phyloP scores from a whole-genome alignment of 1,284 basidiomycete genomes.

The Sporisorium graminicola region DNA sequence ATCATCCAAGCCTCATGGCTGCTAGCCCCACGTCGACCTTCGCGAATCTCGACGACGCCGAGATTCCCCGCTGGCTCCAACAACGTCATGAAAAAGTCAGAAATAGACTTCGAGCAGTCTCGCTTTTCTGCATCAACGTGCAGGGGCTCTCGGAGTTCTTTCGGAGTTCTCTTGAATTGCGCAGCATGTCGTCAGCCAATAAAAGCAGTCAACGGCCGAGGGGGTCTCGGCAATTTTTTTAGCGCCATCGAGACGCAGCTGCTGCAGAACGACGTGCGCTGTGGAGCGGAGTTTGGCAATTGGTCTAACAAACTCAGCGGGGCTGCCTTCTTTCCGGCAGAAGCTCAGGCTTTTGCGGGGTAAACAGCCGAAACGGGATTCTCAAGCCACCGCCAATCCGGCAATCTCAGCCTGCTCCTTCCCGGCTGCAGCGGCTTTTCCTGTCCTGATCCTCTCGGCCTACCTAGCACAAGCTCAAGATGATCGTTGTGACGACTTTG shows the following conservation, averaged over 20 bases:
- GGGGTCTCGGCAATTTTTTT: conserved; percentile 2
- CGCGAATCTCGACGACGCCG: neutral
- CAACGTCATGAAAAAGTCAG: too few species aligned
- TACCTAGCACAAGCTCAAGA: too few species aligned
- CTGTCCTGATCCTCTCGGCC: too few species aligned
- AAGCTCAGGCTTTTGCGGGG: neutral
- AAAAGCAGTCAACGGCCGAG: neutral
- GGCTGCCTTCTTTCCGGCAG: neutral
- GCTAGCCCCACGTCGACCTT: neutral
- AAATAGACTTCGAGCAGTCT: neutral
- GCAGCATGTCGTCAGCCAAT: neutral
- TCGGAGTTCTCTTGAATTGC: neutral
- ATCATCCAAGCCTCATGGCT: neutral
- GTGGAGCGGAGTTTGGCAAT: too few species aligned
- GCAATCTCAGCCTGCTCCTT: too few species aligned
- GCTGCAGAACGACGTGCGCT: neutral
- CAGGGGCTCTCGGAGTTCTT: neutral
- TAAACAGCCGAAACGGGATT: neutral
- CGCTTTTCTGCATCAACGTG: neutral
- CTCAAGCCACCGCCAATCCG: neutral
- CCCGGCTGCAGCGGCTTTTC: too few species aligned
- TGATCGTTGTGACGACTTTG: too few species aligned
- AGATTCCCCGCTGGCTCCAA: neutral
- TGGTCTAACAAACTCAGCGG: too few species aligned
- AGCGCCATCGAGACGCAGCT: neutral